Conservation (phyloP, 768 basidiomycete species). For the Termitomyces bulborhizus region DNA sequence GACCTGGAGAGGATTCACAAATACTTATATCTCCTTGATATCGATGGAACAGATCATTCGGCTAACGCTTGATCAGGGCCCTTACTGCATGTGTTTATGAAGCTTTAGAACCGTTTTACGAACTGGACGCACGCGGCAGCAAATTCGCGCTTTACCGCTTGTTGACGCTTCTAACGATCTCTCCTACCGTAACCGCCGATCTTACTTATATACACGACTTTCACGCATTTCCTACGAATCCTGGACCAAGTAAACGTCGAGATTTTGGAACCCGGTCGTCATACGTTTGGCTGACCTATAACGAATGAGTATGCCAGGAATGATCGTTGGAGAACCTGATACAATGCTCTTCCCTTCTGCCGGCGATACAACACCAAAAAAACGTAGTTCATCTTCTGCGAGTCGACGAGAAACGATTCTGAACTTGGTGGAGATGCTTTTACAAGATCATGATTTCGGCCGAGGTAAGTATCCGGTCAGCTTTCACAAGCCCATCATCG, state of each 20-base stretch:
- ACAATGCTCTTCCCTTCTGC: slow-evolving; percentile 14
- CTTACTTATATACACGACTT: slow-evolving; percentile 15
- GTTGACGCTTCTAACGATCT: slow-evolving; percentile 8
- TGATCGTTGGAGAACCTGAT: slow-evolving; percentile 15
- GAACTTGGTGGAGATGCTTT: slow-evolving; percentile 44
- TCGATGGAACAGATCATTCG: background rate
- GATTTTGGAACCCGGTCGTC: background rate
- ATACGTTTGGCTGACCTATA: background rate
- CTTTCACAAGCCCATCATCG: background rate
- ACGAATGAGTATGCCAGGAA: slow-evolving; percentile 14
- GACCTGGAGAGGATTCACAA: too few species aligned
- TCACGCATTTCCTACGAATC: slow-evolving; percentile 6
- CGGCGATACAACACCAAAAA: slow-evolving; percentile 18
- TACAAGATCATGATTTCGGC: slow-evolving; percentile 27
- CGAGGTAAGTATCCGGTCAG: slow-evolving; percentile 20
- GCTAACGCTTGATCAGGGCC: background rate
- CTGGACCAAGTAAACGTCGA: slow-evolving; percentile 1
- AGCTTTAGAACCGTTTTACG: background rate
- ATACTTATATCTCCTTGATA: too few species aligned
- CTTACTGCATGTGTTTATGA: background rate
- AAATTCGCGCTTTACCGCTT: slow-evolving; percentile 3
- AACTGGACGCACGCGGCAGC: background rate
- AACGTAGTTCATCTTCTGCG: slow-evolving; percentile 21
- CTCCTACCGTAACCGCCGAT: slow-evolving; percentile 1
- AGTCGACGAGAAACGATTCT: slow-evolving; percentile 41